Base-by-base conservation (phyloP, 2,329 filamentous ascomycete species). In the Colletotrichum spinosum region DNA sequence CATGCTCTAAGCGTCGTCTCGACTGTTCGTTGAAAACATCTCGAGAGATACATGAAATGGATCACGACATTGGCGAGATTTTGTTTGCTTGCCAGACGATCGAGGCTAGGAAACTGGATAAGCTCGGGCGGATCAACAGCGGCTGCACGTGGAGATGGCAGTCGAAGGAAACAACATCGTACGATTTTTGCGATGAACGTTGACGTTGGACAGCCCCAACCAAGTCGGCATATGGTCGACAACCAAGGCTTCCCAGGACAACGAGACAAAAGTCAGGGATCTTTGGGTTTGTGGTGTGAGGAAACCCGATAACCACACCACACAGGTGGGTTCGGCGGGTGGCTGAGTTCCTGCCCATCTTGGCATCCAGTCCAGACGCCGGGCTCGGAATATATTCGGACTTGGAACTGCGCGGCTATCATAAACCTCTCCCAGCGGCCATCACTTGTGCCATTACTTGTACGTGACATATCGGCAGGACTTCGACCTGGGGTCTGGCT, bases 1-100 rank as follows among this genome's bases (percentile, higher is more conserved):
- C 3, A 98, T 99, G 93, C 81, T 96, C 45, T 66, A 55, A 13
- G 56, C 33, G 12, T 13, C 42, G 10, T 41, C 4, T 60, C 11
- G 37, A 51, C 15, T 11, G 10, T n/a, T 15, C 38, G 6, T 17
- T 41, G 48, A 53, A 48, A 63, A 53, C 58, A 46, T 42, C 33
- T 62, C 46, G 41, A 38, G 57, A 53, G 48, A 66, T 57, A 13
- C 53, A 53, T 37, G 13, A 44, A 50, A 57, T 57, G 42, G 48
- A 63, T 39, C 48, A 54, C 53, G 52, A 56, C 37, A 56, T 57
- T 42, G 34, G 54, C 25, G 33, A 59, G 10, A 49, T 15, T 39
- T 63, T 63, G 60, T 66, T 66, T 58, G 51, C 33, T 15, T 52
- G 25, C 42, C 50, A 60, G 41, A 17, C 41, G 34, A 44, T 51